phyloP scores from a whole-genome alignment of 257 asterid genomes.

The Plantago ovata region DNA sequence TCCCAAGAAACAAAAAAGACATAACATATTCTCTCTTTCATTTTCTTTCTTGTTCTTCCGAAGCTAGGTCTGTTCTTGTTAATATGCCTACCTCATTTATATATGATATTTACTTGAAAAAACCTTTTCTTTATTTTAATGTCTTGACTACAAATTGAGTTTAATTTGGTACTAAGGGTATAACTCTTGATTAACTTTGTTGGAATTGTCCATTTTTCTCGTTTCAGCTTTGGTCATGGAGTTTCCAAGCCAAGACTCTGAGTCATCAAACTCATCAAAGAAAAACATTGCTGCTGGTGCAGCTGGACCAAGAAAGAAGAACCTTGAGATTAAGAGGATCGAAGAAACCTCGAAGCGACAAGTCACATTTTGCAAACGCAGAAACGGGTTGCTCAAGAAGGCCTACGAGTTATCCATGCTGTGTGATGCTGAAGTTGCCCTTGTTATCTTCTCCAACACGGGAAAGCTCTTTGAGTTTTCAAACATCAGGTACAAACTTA shows the following conservation, averaged over 20 bases:
- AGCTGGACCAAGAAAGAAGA: conserved; percentile 60
- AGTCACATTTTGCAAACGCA: conserved; percentile 84
- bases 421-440: conserved; percentile 94
- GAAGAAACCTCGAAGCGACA: conserved; percentile 87
- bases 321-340: conserved; percentile 82
- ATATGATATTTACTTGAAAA: neutral
- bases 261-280: conserved; percentile 42
- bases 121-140: no score
- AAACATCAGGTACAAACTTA: conserved; percentile 56
- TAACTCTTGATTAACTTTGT: neutral
- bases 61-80: conserved; percentile 19
- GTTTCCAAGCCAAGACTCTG: conserved; percentile 55
- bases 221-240: conserved; percentile 42
- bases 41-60: conserved; percentile 4
- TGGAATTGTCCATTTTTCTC: conserved; percentile 33
- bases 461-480: conserved; percentile 89
- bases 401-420: conserved; percentile 84
- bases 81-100: conserved; percentile 26
- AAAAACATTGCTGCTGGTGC: conserved; percentile 21
- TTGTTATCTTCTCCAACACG: conserved; percentile 76
- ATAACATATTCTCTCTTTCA: no score
- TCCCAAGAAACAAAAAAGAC: no score
- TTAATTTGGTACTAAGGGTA: neutral
- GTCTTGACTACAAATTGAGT: no score
- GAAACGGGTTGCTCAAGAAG: conserved; percentile 81